These are phyloP conservation scores for Glaciozyma martinii DNA, from an alignment of 768 basidiomycete genomes.

Conservation along the genomic window DNA sequence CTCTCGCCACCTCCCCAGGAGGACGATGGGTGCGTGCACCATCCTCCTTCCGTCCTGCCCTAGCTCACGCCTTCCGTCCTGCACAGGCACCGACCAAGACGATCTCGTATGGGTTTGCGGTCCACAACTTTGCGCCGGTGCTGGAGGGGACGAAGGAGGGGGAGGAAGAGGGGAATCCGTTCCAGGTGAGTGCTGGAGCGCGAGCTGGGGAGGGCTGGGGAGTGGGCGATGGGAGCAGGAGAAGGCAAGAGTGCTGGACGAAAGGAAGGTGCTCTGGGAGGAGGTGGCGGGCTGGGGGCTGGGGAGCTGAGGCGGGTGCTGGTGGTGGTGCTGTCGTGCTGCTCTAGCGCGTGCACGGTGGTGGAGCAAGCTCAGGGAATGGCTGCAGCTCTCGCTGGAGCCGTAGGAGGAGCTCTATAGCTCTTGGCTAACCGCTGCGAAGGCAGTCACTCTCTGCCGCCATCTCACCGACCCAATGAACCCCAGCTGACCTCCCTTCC, in stretches of 20 bases:
- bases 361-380: neutral
- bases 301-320: neutral
- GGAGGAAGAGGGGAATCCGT: slow-evolving; percentile 27
- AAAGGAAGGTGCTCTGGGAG: no score
- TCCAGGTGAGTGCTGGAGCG: slow-evolving; percentile 2
- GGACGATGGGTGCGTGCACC: neutral
- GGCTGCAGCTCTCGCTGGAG: neutral
- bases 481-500: neutral
- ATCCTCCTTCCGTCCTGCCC: neutral
- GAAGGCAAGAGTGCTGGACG: neutral
- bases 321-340: neutral
- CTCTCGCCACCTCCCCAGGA: neutral
- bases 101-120: neutral
- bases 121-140: neutral
- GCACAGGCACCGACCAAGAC: neutral
- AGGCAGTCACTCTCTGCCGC: no score
- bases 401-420: neutral
- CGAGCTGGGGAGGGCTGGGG: no score
- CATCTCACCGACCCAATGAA: no score
- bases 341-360: no score
- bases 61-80: neutral
- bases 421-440: no score
- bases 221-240: neutral
- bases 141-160: neutral
- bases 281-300: neutral